Conservation (phyloP, 352 stramenopile species). For the Phytopythium delawarense region DNA sequence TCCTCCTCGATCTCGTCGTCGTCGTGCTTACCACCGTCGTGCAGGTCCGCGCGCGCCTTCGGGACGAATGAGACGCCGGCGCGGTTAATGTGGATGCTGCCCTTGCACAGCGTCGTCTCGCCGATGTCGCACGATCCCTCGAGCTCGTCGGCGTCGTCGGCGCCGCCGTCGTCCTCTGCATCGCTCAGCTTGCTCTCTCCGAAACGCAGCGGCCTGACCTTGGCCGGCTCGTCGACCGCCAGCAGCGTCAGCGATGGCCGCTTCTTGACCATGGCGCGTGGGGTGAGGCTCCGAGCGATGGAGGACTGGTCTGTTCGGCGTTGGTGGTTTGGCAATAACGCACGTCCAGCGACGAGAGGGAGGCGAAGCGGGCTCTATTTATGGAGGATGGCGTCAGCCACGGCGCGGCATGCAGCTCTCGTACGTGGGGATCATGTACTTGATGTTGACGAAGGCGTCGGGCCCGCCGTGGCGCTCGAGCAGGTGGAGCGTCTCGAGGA, state of each 20-base stretch:
- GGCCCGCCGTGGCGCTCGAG: conserved; percentile 81
- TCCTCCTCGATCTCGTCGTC: conserved; percentile 21
- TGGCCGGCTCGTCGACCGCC: conserved; percentile 12
- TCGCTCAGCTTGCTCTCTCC: conserved; percentile 7
- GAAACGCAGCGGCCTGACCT: conserved; percentile 2
- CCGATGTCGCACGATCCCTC: conserved; percentile 71
- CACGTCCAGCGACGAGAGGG: neutral
- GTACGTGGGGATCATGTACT: conserved; percentile 96
- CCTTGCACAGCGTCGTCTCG: conserved; percentile 69
- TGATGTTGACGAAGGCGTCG: conserved; percentile 94
- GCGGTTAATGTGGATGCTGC: conserved; percentile 58
- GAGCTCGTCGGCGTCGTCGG: conserved; percentile 36
- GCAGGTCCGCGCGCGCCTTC: conserved; percentile 3
- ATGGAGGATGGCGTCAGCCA: neutral
- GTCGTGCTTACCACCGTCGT: conserved; percentile 6
- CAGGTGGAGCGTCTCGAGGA: conserved; percentile 88
- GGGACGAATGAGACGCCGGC: conserved; percentile 50
- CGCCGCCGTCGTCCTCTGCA: conserved; percentile 11
- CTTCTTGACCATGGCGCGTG: conserved; percentile 11
- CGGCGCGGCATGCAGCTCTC: conserved; percentile 70
- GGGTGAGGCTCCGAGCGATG: too few relatives aligned
- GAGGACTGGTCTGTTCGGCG: neutral
- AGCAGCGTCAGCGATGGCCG: conserved; percentile 15
- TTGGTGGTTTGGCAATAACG: neutral
- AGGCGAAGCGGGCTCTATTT: neutral